A percentile compares a stretch with the other conserved stretches of the same genome.
These are phyloP conservation scores for Batkoa obscura DNA, from an alignment of 371 early-diverging fungal genomes.

Conservation along the genomic window DNA sequence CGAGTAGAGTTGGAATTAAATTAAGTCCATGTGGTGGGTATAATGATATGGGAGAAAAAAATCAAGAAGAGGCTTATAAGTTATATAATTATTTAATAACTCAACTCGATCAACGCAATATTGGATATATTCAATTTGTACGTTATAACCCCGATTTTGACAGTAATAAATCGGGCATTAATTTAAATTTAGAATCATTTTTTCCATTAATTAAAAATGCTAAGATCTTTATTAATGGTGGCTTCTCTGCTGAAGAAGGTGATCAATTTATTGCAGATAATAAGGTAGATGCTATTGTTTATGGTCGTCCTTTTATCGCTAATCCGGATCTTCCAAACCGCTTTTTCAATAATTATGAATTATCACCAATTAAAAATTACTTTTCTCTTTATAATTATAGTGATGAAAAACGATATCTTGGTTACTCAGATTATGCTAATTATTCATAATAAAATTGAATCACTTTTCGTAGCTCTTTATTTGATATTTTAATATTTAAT, in stretches of 20 bases:
- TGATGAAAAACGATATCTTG: too few relatives aligned
- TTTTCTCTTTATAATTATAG: too few relatives aligned
- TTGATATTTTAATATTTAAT: too few relatives aligned
- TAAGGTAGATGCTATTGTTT: neutral
- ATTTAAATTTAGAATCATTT: neutral
- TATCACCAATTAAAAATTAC: too few relatives aligned
- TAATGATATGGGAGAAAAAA: constrained; percentile 30
- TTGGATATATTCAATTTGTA: constrained; percentile 2
- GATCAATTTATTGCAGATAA: neutral
- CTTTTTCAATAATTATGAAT: constrained; percentile 13
- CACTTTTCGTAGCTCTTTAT: too few relatives aligned
- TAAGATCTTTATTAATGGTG: neutral
- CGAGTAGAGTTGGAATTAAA: constrained; percentile 39
- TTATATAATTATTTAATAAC: neutral
- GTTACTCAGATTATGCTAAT: too few relatives aligned
- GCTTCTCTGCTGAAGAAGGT: neutral
- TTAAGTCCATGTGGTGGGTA: constrained; percentile 31
- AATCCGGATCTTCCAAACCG: constrained; percentile 2
- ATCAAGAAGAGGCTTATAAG: constrained; percentile 1
- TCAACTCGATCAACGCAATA: neutral
- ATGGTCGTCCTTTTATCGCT: neutral
- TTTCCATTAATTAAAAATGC: neutral
- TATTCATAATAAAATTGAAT: too few relatives aligned
- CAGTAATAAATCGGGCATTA: neutral
- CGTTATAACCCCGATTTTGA: neutral